These are phyloP conservation scores for Diaporthe sp. DNA, from an alignment of 2,329 filamentous ascomycete genomes.

Conservation along the genomic window DNA sequence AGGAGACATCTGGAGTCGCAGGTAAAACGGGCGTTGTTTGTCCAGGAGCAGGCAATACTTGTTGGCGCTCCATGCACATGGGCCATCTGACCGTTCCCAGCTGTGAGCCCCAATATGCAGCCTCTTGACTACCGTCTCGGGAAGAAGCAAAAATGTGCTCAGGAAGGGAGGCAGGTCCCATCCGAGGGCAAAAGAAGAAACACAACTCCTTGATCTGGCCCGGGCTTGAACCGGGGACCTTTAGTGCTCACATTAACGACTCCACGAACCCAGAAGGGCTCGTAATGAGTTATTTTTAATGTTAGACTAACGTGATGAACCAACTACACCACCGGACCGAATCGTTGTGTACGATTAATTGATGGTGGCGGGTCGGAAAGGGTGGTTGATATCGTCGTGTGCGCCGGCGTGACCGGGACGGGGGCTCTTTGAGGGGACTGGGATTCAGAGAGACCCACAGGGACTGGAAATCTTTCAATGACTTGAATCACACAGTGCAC, in stretches of 20 bases:
- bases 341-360: neutral
- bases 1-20: too few species aligned
- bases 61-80: too few species aligned
- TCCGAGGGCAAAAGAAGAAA: neutral
- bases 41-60: too few species aligned
- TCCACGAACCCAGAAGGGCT: neutral
- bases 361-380: conserved; percentile 1
- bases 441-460: neutral
- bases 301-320: conserved; percentile 31
- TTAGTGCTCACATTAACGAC: conserved; percentile 11
- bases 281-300: neutral
- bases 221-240: conserved; percentile 31
- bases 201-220: conserved; percentile 18
- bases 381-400: neutral
- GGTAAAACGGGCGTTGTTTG: too few species aligned
- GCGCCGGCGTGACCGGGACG: too few species aligned
- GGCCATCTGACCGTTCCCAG: too few species aligned
- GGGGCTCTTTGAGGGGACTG: neutral
- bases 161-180: too few species aligned
- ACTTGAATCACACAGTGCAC: neutral
- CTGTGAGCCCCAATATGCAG: neutral
- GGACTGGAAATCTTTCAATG: neutral
- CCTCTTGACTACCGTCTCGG: too few species aligned
- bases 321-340: conserved; percentile 31
- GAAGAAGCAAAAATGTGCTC: neutral